A percentile compares a stretch with the other conserved stretches of the same genome.
Conservation (phyloP, 148 eudicot genomes). For the Vaccinium darrowii region DNA sequence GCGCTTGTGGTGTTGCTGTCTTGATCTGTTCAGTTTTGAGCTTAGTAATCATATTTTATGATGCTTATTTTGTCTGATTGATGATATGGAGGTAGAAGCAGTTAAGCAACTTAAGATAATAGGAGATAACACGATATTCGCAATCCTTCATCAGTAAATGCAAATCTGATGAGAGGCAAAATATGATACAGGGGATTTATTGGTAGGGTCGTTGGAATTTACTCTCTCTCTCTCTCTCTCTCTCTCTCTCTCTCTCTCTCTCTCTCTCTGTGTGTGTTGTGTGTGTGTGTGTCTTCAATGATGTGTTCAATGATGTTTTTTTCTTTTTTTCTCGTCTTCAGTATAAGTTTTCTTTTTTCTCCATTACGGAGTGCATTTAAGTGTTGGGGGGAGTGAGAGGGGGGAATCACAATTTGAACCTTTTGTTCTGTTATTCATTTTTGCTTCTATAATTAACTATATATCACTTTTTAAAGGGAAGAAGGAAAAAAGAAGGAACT, state of each 20-base stretch:
- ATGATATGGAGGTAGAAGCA: background rate
- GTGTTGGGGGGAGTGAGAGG: background rate
- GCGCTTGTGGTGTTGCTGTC: background rate
- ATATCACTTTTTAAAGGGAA: background rate
- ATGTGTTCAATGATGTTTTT: background rate
- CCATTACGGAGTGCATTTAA: background rate
- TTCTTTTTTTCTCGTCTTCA: background rate
- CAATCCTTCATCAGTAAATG: background rate
- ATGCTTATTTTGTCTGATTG: background rate
- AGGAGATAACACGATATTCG: background rate
- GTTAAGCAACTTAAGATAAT: background rate
- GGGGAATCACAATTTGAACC: background rate
- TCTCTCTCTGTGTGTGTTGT: background rate
- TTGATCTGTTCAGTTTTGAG: background rate
- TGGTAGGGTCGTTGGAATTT: background rate
- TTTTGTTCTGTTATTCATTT: background rate
- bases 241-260: background rate
- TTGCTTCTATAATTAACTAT: background rate
- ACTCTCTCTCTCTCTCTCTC: no score
- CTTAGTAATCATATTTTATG: background rate
- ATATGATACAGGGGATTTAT: background rate
- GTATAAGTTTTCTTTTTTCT: background rate
- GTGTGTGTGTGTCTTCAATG: background rate
- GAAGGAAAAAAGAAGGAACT: background rate
- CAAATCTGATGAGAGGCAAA: background rate